Base-by-base conservation (phyloP, 208 protist species). In the Endotrypanum monterogeii region DNA sequence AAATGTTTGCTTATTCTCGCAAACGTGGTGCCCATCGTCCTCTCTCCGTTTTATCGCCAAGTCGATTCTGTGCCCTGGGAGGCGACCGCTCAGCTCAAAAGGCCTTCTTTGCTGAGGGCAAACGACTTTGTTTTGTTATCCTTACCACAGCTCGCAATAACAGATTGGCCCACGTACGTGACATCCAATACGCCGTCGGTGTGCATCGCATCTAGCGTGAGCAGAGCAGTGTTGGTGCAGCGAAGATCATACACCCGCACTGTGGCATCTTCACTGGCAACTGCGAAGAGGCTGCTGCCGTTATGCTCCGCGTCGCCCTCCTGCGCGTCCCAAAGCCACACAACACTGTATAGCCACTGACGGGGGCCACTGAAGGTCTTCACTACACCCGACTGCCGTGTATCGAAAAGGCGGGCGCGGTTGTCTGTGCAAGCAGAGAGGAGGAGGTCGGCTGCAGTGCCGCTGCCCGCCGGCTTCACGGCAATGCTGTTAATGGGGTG, bases 151-250 rank as follows among this genome's bases (percentile, higher is more conserved):
- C 83, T 90, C 30, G 83, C 91, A 50, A 95, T 84, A 37, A 83
- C 65, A 18, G 81, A 83, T 11, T 84, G 67, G 3, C 91, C 91
- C 7, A 75, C 86, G 78, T 93, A 95, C 12, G 87, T 86, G 25
- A 95, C 87, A 57, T 93, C 91, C 46, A 95, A 76, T 41, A 95
- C 88, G 32, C 88, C 91, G 65, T 95, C 91, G 5, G 88, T 95
- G 87, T 95, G 91, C 55, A 92, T 71, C 28, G 83, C 73, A 67
- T 95, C 91, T 12, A 91, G 79, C 3, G 87, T 92, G 61, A 95
- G 83, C 32, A 95, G 79, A 2, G 91, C 72, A 6, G 73, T 76
- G 57, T 71, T 87, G 11, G 84, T 85, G 28, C 78, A 91, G 56
- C 91, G 86, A 46, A 95, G 76, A 78, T 95, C 91, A 70, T 87